Conservation (phyloP, 2,329 filamentous ascomycete genomes). For the Fusarium anguioides region DNA sequence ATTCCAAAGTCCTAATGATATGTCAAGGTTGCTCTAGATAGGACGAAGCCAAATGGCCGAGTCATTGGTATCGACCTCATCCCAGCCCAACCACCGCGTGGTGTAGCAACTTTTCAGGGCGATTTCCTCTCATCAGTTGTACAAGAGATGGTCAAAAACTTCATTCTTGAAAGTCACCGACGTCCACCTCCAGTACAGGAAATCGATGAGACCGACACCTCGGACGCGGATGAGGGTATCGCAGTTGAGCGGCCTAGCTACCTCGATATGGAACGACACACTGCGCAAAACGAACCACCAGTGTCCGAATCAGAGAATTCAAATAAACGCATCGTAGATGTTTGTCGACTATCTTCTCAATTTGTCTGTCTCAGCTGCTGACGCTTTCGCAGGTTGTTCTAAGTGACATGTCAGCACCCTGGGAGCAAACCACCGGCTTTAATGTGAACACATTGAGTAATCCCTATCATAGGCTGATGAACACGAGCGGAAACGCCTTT, state of each 20-base stretch:
- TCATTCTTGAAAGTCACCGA: constrained; percentile 70
- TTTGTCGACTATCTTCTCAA: constrained; percentile 48
- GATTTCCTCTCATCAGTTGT: constrained; percentile 84
- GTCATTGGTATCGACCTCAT: constrained; percentile 95
- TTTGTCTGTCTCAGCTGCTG: constrained; percentile 17
- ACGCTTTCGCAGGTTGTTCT: constrained; percentile 74
- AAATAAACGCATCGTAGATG: constrained; percentile 73
- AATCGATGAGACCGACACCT: background rate
- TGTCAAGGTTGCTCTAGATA: constrained; percentile 79
- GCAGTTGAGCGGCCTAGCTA: constrained; percentile 65
- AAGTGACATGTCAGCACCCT: constrained; percentile 99
- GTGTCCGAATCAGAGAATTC: constrained; percentile 22
- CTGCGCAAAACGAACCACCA: constrained; percentile 5
- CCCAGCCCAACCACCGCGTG: constrained; percentile 87
- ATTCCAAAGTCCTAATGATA: background rate
- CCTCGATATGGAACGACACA: constrained; percentile 71
- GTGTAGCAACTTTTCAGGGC: constrained; percentile 94
- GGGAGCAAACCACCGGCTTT: constrained; percentile 82
- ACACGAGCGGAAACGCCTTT: constrained; percentile 89
- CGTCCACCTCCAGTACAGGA: constrained; percentile 18
- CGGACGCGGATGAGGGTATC: constrained; percentile 38
- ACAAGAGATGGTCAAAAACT: constrained; percentile 80
- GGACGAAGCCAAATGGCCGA: constrained; percentile 79
- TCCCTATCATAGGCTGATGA: constrained; percentile 98
- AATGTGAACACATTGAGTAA: constrained; percentile 92